Evolutionary conservation across 2,329 filamentous ascomycete genomes (phyloP), one percentile per base, ranked within the genome.

Genomic region (Cryphonectria nitschkei): DNA sequence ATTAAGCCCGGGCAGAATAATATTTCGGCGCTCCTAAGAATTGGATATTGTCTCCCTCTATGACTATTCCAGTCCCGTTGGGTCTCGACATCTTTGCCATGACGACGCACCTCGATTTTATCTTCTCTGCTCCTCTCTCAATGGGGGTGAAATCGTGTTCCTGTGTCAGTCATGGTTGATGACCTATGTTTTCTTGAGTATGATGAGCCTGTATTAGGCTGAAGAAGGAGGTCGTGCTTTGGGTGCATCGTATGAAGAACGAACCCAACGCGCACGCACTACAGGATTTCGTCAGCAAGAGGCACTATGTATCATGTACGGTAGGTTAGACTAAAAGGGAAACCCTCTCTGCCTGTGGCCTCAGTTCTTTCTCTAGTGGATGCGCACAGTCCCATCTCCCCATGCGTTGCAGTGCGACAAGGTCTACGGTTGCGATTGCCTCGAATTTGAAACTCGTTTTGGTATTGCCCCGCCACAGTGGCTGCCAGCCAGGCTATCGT

Each of bases 61-160:
- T 87, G 79, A 81, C 77, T 86, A 82, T 83, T 83, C 86, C 85
- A 84, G 61, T 89, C 86, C 87, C 87, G 87, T 89, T 88, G 86
- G 88, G 87, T 84, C 81, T 84, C 87, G 84, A 89, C 86, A 88
- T 86, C 76, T 71, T 4, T 62, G 67, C 5, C 37, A 32, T 22
- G 14, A 32, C 22, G 26, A 22, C 22, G 19, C 13, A 54, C 16
- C 9, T 60, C 19, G 54, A 62, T 62, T n/a, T 39, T 26, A 4
- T 61, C 4, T 61, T 61, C 16, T 62, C 9, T 34, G 1, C n/a
- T 13, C 9, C 6, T 6, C 22, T 50, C 1, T n/a, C 46, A n/a
- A n/a, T n/a, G 16, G 26, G 29, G 65, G 19, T 56, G 11, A 14
- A 29, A 1, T 46, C 26, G 64, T 9, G 16, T 2, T 32, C 14